Conservation (phyloP, 148 eudicot genomes). For the Arbutus unedo region DNA sequence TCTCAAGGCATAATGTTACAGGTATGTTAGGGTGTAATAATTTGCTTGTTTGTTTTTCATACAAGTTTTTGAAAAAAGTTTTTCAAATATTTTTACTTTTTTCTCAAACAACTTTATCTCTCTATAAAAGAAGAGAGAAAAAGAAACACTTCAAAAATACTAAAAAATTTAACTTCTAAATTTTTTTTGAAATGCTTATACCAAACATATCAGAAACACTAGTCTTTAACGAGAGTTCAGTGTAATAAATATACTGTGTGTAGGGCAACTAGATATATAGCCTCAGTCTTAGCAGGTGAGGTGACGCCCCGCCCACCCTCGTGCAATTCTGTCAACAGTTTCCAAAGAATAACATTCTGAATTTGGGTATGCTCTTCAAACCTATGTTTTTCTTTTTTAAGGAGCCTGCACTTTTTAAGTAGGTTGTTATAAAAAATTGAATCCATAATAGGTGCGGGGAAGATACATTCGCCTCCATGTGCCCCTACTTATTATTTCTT, state of each 20-base stretch:
- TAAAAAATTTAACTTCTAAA: too few relatives aligned
- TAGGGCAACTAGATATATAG: background rate
- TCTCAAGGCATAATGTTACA: background rate
- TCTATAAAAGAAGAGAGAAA: too few relatives aligned
- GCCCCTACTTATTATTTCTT: too few relatives aligned
- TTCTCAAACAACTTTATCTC: too few relatives aligned
- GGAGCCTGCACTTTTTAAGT: background rate
- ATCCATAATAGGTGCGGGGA: background rate
- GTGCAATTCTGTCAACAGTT: conserved; percentile 1
- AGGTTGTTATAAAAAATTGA: background rate
- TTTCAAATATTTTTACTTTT: too few relatives aligned
- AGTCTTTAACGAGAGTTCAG: background rate
- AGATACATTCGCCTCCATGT: background rate
- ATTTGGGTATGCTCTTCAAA: background rate
- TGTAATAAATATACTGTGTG: background rate
- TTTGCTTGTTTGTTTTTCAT: too few relatives aligned
- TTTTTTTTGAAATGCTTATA: too few relatives aligned
- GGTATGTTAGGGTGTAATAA: background rate
- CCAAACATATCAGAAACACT: too few relatives aligned
- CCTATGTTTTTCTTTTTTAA: background rate
- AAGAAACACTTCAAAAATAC: too few relatives aligned
- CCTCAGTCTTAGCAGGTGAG: background rate
- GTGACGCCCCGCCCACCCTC: background rate
- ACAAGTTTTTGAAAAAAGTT: too few relatives aligned
- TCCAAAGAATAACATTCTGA: background rate